Conservation (phyloP, 1,139 yeast genomes). For the Pneumocystis jirovecii region DNA sequence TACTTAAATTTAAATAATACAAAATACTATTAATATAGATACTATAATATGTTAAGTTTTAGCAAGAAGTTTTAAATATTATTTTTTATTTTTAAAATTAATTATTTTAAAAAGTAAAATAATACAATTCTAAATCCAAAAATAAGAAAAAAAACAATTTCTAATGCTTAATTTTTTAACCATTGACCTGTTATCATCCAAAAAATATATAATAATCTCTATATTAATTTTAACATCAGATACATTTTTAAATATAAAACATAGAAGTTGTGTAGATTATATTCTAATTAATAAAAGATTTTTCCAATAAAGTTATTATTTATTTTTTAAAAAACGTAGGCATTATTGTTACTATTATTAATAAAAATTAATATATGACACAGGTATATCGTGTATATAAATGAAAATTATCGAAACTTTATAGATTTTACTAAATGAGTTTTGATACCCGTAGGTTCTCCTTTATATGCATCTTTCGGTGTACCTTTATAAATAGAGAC, state of each 20-base stretch:
- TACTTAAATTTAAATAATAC: background rate
- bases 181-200: too few species aligned
- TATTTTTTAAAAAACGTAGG: background rate
- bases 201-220: too few species aligned
- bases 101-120: background rate
- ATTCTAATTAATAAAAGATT: background rate
- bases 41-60: background rate
- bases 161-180: too few species aligned
- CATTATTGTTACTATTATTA: background rate
- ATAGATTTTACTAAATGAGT: constrained; percentile 79
- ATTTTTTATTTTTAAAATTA: background rate
- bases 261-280: background rate
- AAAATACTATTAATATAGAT: background rate
- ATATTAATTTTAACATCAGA: background rate
- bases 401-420: constrained; percentile 33
- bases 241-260: background rate
- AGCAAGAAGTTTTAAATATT: background rate
- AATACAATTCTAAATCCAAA: too few species aligned
- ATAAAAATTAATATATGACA: background rate
- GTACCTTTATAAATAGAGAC: constrained; percentile 75
- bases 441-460: constrained; percentile 95
- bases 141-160: too few species aligned
- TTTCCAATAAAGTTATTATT: background rate
- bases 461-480: constrained; percentile 63
- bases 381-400: background rate